Evolutionary conservation across 129 eudicot genomes (phyloP).

Genomic region (Pseudognaphalium luteoalbum): DNA sequence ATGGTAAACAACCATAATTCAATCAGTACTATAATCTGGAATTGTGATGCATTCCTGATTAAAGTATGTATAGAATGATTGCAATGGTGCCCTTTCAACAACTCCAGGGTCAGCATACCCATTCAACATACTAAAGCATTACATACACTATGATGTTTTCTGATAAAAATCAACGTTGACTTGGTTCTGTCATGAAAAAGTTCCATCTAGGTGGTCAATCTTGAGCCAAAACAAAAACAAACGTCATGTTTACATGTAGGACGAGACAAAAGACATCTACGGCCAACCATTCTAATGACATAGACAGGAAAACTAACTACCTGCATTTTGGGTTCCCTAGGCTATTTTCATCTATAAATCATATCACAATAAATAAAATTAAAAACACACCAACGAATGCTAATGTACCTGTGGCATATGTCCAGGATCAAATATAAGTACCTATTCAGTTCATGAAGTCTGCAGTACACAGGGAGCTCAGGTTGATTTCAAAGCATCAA

Average conservation of each 20-base stretch:
- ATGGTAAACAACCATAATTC: constrained; percentile 18
- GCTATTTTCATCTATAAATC: not conserved
- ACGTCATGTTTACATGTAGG: not conserved
- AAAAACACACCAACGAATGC: not conserved
- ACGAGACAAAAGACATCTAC: not conserved
- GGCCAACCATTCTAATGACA: constrained; percentile 1
- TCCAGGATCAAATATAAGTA: not conserved
- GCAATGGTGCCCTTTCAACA: not conserved
- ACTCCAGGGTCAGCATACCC: no score
- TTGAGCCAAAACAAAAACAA: not conserved
- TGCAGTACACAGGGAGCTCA: not conserved
- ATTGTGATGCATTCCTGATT: constrained; percentile 9
- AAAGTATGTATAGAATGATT: constrained; percentile 10
- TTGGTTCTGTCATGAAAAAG: constrained; percentile 12
- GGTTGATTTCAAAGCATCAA: not conserved
- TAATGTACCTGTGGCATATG: not conserved
- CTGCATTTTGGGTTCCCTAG: not conserved
- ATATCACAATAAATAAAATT: not conserved
- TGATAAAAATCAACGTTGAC: not conserved
- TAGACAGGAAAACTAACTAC: not conserved
- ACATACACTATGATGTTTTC: not conserved
- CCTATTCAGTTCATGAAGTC: not conserved
- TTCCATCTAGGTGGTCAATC: not conserved
- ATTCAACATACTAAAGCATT: not conserved
- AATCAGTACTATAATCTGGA: constrained; percentile 3